Conservation (phyloP, 2,329 filamentous ascomycete genomes). For the Botrytis medusae region DNA sequence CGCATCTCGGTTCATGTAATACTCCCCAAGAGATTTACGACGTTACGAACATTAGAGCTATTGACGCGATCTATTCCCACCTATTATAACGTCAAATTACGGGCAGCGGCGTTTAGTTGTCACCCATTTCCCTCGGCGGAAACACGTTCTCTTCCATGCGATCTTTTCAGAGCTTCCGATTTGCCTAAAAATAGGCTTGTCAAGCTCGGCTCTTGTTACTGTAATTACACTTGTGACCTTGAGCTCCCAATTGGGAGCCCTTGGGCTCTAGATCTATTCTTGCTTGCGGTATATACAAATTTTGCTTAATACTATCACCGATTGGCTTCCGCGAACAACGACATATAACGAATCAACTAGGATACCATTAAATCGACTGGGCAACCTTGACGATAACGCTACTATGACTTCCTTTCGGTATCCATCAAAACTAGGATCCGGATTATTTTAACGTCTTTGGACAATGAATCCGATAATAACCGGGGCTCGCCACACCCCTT, state of each 20-base stretch:
- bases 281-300: conserved; percentile 20
- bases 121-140: conserved; percentile 12
- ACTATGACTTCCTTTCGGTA: conserved; percentile 34
- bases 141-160: conserved; percentile 7
- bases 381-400: conserved; percentile 41
- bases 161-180: not conserved
- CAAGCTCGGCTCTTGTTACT: conserved; percentile 18
- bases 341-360: conserved; percentile 33
- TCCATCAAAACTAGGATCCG: conserved; percentile 19
- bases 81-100: conserved; percentile 27
- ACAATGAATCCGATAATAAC: conserved; percentile 19
- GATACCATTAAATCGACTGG: conserved; percentile 41
- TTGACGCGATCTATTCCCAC: conserved; percentile 26
- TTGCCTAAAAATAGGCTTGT: not conserved
- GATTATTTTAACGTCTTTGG: conserved; percentile 21
- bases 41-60: conserved; percentile 35
- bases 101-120: conserved; percentile 26
- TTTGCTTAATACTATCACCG: conserved; percentile 17
- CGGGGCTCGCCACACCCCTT: conserved; percentile 15
- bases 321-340: conserved; percentile 31
- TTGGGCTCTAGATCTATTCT: conserved; percentile 8
- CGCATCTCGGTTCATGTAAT: conserved; percentile 23
- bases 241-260: conserved; percentile 13
- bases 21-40: conserved; percentile 31
- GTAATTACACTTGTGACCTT: conserved; percentile 19